These are phyloP conservation scores for Dryas octopetala DNA, from an alignment of 306 rosid genomes.

Conservation along the genomic window DNA sequence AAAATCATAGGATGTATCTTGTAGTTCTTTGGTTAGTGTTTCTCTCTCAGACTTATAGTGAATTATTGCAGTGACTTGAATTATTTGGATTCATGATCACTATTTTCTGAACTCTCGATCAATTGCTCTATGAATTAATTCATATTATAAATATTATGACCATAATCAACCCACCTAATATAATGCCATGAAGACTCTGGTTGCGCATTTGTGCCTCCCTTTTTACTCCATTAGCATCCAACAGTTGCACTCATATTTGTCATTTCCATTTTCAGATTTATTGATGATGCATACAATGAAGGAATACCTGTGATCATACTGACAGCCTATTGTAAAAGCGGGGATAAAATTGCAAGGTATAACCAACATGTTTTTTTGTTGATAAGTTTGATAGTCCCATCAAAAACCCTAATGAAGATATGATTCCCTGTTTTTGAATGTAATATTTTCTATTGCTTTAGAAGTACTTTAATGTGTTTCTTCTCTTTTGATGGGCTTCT, in stretches of 20 bases:
- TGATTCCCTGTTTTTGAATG: not conserved
- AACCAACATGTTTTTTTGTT: not conserved
- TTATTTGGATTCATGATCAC: not conserved
- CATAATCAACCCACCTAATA: no score
- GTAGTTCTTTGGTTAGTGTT: not conserved
- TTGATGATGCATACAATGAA: conserved; percentile 67
- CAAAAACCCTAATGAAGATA: no score
- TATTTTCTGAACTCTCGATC: not conserved
- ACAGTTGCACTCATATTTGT: conserved; percentile 8
- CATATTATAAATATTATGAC: no score
- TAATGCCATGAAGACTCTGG: not conserved
- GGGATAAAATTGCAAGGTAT: conserved; percentile 70
- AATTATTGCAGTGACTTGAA: not conserved
- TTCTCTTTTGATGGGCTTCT: conserved; percentile 14
- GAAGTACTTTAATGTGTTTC: not conserved
- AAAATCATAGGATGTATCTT: not conserved
- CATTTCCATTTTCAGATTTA: conserved; percentile 60
- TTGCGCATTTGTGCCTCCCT: not conserved
- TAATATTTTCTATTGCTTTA: not conserved
- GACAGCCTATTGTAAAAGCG: conserved; percentile 70
- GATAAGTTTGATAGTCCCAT: not conserved
- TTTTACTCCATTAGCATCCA: not conserved
- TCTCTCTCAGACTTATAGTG: not conserved
- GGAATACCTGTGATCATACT: conserved; percentile 71
- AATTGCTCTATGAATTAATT: no score